Conservation (phyloP, 257 asterid species). For the Solanum clarkiae region DNA sequence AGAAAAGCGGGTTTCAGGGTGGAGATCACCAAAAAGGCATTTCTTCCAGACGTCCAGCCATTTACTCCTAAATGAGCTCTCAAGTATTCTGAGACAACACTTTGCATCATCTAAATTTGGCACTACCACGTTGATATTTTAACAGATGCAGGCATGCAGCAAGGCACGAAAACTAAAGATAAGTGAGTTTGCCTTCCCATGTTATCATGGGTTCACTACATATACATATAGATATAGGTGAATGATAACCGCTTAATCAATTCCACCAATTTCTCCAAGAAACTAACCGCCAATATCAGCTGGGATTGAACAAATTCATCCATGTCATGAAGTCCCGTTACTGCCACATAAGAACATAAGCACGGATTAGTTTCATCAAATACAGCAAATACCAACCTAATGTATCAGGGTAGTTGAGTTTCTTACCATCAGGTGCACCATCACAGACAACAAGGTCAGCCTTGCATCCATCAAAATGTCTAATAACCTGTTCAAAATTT, state of each 20-base stretch:
- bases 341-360: constrained; percentile 22
- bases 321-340: constrained; percentile 98
- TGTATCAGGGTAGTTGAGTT: not conserved
- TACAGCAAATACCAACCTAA: not conserved
- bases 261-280: not conserved
- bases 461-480: constrained; percentile 99
- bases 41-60: not conserved
- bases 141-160: not conserved
- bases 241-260: not conserved
- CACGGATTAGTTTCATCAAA: not conserved
- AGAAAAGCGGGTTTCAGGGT: not conserved
- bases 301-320: constrained; percentile 99
- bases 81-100: not conserved
- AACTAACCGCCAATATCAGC: constrained; percentile 85
- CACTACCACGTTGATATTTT: not conserved
- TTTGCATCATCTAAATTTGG: not conserved
- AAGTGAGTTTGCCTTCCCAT: not conserved
- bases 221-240: not conserved
- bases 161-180: not conserved
- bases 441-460: constrained; percentile 99
- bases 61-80: not conserved
- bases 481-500: constrained; percentile 50
- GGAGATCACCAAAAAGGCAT: not conserved
- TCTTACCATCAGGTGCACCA: constrained; percentile 99
- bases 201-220: not conserved